phyloP scores from a whole-genome alignment of 805 yeast genomes.

The Saturnispora dispora region DNA sequence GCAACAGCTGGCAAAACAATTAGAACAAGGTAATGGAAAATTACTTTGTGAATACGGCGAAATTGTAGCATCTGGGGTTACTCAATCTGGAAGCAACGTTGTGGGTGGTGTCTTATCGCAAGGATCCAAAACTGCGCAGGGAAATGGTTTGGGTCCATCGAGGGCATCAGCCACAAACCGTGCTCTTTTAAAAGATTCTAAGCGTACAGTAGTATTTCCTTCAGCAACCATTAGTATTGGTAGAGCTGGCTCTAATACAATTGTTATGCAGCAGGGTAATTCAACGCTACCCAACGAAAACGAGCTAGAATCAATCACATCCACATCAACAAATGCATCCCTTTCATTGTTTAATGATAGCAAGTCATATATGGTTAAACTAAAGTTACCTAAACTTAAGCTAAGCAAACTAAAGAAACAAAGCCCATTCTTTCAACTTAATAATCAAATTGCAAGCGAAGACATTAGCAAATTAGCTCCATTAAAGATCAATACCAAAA shows the following conservation, averaged over 20 bases:
- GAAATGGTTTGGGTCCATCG: slow-evolving; percentile 55
- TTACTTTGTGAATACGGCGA: slow-evolving; percentile 38
- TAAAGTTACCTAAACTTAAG: not conserved
- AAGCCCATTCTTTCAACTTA: slow-evolving; percentile 1
- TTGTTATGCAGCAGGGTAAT: slow-evolving; percentile 5
- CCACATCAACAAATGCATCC: not conserved
- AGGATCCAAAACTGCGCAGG: slow-evolving; percentile 13
- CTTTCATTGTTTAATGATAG: not conserved
- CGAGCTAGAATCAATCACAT: not conserved
- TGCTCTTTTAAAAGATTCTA: slow-evolving; percentile 32
- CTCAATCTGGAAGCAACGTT: slow-evolving; percentile 18
- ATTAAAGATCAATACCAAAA: slow-evolving; percentile 1
- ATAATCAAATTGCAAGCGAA: slow-evolving; percentile 5
- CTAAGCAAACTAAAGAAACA: not conserved
- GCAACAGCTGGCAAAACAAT: not conserved
- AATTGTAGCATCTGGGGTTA: slow-evolving; percentile 53
- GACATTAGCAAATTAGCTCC: slow-evolving; percentile 1
- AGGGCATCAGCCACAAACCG: slow-evolving; percentile 48
- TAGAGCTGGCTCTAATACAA: not conserved
- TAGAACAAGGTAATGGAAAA: slow-evolving; percentile 14
- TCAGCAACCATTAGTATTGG: not conserved
- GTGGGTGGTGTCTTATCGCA: slow-evolving; percentile 9
- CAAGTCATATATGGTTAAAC: slow-evolving; percentile 1
- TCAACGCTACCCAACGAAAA: slow-evolving; percentile 7
- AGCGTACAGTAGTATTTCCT: slow-evolving; percentile 6